These are phyloP conservation scores for Beta corolliflora DNA, from an alignment of 179 eudicot species.

Conservation along the genomic window DNA sequence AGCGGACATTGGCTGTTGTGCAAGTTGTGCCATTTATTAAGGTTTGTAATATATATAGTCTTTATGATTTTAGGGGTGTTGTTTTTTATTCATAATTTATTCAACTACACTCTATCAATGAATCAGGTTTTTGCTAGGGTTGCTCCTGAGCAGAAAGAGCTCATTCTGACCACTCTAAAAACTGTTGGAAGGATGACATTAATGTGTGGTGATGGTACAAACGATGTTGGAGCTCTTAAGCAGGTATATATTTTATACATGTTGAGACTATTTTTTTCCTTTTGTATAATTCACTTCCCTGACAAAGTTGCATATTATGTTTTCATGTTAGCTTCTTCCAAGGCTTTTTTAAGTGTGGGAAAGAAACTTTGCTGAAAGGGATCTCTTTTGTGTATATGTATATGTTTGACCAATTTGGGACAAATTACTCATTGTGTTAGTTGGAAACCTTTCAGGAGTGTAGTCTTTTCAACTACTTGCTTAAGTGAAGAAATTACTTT, in stretches of 20 bases:
- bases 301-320: neutral
- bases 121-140: constrained; percentile 95
- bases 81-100: neutral
- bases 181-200: constrained; percentile 87
- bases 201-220: constrained; percentile 99
- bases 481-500: neutral
- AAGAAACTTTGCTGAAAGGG: neutral
- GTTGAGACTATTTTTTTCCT: neutral
- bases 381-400: neutral
- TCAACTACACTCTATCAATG: constrained; percentile 2
- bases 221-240: constrained; percentile 96
- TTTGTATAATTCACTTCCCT: neutral
- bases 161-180: constrained; percentile 87
- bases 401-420: neutral
- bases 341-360: neutral
- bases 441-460: neutral
- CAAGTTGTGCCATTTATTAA: constrained; percentile 88
- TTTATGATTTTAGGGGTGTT: neutral
- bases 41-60: constrained; percentile 40
- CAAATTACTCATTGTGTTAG: neutral
- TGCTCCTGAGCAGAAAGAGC: constrained; percentile 98
- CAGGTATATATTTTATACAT: constrained; percentile 49
- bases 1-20: constrained; percentile 67
- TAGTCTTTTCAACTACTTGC: neutral
- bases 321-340: neutral